Base-by-base conservation (phyloP, 1,284 basidiomycete genomes). In the Irpex sp. region DNA sequence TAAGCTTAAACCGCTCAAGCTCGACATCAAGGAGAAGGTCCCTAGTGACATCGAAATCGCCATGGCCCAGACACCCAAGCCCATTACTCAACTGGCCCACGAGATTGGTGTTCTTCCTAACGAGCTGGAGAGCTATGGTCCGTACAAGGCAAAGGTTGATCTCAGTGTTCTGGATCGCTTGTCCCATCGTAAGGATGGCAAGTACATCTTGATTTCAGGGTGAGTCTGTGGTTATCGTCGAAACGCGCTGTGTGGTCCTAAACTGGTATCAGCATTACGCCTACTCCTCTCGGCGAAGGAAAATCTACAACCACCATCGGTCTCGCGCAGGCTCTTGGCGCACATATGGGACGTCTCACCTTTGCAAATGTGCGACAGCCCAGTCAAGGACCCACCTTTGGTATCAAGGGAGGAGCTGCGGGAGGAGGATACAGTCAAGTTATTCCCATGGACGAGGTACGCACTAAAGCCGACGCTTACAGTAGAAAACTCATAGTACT, bases 311-410 rank as follows among this genome's bases (percentile, higher is more conserved):
- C 97, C 1, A 98, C 97, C 15, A 96, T 99, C 69, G 97, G 97
- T 74, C 85, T 99, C 62, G 95, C 95, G 4, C 97, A 99, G 77
- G 97, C 97, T 34, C 86, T 99, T 66, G 96, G 96, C 64, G 97
- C 96, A 57, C 96, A 98, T 75, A 86, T 99, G 44, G 88, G 90
- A 66, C 94, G 97, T 68, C 90, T 93, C 15, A 86, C 95, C 8
- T 99, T 98, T 77, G 97, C 97, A 59, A 98, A 96, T 77, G 96
- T 99, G n/a, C 92, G 97, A 65, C 97, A 99, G 76, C 97, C 97
- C 1, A 97, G 94, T 77, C 97, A 99, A 77, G 97, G 97, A 15
- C 97, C 97, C 36, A 99, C 97, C 0, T 99, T 99, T 74, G 97
- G 97, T 74, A 98, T 99, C 83, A 99, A 99, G 80, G 97, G 97